Percentiles rank a stretch among this genome's conserved stretches.
Evolutionary conservation across 1,284 basidiomycete species (phyloP).

Genomic region (Exobasidium rhododendri): DNA sequence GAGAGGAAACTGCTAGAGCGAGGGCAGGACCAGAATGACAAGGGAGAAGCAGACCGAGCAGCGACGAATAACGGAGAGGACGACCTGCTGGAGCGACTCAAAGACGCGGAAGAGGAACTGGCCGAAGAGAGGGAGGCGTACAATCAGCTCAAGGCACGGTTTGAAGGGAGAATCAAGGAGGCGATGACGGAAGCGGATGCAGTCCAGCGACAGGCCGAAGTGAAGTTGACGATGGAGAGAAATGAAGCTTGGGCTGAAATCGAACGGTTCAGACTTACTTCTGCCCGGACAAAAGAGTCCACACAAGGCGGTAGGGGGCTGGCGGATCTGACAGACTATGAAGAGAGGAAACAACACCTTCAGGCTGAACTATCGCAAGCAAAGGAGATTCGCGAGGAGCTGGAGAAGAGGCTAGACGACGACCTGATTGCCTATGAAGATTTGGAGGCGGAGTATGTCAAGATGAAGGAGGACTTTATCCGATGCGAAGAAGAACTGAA

Average conservation of each 20-base stretch:
- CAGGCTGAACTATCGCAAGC: neutral
- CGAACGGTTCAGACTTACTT: neutral
- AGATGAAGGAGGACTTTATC: neutral
- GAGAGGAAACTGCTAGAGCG: constrained; percentile 9
- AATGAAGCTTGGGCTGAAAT: neutral
- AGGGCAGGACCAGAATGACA: neutral
- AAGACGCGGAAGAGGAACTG: neutral
- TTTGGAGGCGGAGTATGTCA: neutral
- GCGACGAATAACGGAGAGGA: neutral
- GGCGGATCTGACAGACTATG: neutral
- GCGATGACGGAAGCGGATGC: constrained; percentile 1
- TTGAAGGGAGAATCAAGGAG: neutral
- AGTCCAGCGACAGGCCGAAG: neutral
- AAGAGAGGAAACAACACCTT: neutral
- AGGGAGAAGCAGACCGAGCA: neutral
- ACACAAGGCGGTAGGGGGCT: neutral
- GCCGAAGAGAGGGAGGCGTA: neutral
- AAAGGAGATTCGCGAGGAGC: neutral
- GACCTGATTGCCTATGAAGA: neutral
- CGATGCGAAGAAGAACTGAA: constrained; percentile 8
- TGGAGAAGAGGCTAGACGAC: neutral
- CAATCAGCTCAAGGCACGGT: neutral
- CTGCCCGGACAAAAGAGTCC: neutral
- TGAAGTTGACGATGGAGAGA: neutral
- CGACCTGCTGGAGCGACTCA: neutral